Evolutionary conservation across 352 stramenopile species (phyloP).

Genomic region (Globisporangium iwayamae): DNA sequence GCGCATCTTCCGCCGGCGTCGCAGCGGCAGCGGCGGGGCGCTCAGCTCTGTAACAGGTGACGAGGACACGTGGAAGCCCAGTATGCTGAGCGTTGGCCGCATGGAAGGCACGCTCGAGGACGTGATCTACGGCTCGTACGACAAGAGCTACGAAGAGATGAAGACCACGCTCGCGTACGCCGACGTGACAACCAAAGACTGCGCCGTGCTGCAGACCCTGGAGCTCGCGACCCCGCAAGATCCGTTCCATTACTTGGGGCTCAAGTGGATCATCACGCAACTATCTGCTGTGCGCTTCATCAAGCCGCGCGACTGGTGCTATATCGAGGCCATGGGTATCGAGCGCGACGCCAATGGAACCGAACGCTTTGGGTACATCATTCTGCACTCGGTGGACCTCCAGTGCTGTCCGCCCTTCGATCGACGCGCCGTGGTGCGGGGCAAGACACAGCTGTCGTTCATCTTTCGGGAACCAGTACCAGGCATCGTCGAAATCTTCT

Average conservation of each 20-base stretch:
- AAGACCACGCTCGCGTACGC: conserved; percentile 35
- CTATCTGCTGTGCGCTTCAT: conserved; percentile 23
- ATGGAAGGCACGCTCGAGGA: conserved; percentile 48
- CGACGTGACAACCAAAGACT: conserved; percentile 33
- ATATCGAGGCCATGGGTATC: conserved; percentile 47
- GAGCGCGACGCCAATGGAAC: conserved; percentile 20
- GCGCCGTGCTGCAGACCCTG: conserved; percentile 34
- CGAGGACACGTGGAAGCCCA: conserved; percentile 14
- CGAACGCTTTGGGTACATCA: conserved; percentile 33
- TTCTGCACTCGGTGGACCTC: conserved; percentile 43
- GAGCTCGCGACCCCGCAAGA: conserved; percentile 31
- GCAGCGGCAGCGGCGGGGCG: conserved; percentile 18
- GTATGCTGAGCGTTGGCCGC: conserved; percentile 26
- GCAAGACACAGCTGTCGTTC: conserved; percentile 21
- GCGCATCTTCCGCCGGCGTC: conserved; percentile 28
- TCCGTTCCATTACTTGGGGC: conserved; percentile 47
- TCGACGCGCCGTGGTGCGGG: conserved; percentile 22
- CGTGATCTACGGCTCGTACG: conserved; percentile 35
- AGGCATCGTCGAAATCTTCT: conserved; percentile 40
- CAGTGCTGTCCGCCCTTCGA: conserved; percentile 37
- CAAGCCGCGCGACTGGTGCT: conserved; percentile 26
- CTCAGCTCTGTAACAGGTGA: conserved; percentile 1
- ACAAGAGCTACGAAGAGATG: conserved; percentile 33
- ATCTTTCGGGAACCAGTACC: conserved; percentile 34
- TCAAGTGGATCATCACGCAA: conserved; percentile 51